Conservation (phyloP, 164 flowering plant species). For the Magnolia officinalis region DNA sequence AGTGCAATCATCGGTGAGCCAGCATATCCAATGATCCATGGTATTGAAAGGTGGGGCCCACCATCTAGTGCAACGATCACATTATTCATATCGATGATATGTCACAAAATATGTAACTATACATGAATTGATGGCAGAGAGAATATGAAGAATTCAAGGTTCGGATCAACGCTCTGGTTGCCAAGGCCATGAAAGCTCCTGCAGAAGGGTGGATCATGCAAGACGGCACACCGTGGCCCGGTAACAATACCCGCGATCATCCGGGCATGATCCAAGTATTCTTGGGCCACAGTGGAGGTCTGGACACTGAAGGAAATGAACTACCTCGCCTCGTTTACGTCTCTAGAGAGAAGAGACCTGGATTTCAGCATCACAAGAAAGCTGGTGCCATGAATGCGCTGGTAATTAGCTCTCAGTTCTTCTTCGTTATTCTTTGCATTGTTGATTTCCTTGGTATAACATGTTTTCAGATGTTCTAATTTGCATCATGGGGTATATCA, state of each 20-base stretch:
- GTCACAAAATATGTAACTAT: not conserved
- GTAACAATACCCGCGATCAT: slow-evolving; percentile 89
- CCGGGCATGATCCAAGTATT: slow-evolving; percentile 98
- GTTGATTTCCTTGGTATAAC: not conserved
- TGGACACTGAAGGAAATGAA: slow-evolving; percentile 82
- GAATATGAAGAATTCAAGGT: slow-evolving; percentile 97
- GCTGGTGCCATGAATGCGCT: slow-evolving; percentile 99
- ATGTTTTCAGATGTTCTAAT: not conserved
- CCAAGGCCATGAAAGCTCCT: slow-evolving; percentile 75
- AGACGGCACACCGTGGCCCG: slow-evolving; percentile 99
- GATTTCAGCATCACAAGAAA: slow-evolving; percentile 93
- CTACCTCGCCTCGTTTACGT: slow-evolving; percentile 94
- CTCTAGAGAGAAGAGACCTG: slow-evolving; percentile 97
- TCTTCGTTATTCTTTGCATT: not conserved
- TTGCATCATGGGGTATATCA: not conserved
- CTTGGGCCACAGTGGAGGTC: slow-evolving; percentile 88
- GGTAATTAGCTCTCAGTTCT: slow-evolving; percentile 32
- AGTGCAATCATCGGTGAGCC: too few species aligned
- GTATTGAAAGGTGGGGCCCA: not conserved
- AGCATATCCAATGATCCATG: not conserved
- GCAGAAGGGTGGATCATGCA: slow-evolving; percentile 96
- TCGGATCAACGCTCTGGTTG: slow-evolving; percentile 78
- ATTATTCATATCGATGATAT: not conserved
- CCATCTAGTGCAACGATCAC: not conserved
- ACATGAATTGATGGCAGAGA: slow-evolving; percentile 44